Percentiles rank a stretch among this genome's conserved stretches.
These are phyloP conservation scores for Phytophthora citricola DNA, from an alignment of 352 stramenopile genomes.

Conservation along the genomic window DNA sequence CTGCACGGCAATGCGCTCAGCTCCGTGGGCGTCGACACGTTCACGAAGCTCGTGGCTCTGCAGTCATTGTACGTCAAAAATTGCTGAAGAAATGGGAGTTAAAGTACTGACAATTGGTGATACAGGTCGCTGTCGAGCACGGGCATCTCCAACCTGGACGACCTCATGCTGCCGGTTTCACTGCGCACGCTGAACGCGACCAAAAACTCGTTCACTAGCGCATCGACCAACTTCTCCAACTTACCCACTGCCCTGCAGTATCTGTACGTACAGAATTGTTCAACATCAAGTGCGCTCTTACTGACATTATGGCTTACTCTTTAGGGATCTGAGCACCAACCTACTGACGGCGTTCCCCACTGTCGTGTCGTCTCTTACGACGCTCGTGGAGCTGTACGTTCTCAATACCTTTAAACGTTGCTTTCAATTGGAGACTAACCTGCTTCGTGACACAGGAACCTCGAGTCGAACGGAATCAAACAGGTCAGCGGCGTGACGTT, in stretches of 20 bases:
- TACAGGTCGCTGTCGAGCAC: conserved; percentile 57
- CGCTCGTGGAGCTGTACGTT: conserved; percentile 65
- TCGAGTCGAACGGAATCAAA: conserved; percentile 64
- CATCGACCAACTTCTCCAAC: conserved; percentile 55
- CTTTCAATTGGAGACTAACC: background rate
- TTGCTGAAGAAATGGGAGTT: background rate
- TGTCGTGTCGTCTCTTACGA: conserved; percentile 49
- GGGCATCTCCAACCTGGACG: conserved; percentile 51
- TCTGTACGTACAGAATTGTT: conserved; percentile 43
- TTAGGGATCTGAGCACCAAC: conserved; percentile 70
- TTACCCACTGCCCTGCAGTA: conserved; percentile 50
- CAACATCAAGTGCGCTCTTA: background rate
- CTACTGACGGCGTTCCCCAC: conserved; percentile 53
- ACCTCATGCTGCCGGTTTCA: conserved; percentile 46
- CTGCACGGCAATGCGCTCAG: conserved; percentile 61
- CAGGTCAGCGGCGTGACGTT: conserved; percentile 56
- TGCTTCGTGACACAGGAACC: conserved; percentile 46
- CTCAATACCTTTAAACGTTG: background rate
- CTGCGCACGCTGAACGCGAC: conserved; percentile 60
- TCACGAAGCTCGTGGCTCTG: conserved; percentile 51
- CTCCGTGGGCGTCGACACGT: conserved; percentile 44
- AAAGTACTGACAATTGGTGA: conserved; percentile 4
- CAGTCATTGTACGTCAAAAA: conserved; percentile 58
- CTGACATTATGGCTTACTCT: background rate
- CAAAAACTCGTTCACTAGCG: conserved; percentile 57